Base-by-base conservation (phyloP, 1,284 basidiomycete species). In the Phlebopus sp. region DNA sequence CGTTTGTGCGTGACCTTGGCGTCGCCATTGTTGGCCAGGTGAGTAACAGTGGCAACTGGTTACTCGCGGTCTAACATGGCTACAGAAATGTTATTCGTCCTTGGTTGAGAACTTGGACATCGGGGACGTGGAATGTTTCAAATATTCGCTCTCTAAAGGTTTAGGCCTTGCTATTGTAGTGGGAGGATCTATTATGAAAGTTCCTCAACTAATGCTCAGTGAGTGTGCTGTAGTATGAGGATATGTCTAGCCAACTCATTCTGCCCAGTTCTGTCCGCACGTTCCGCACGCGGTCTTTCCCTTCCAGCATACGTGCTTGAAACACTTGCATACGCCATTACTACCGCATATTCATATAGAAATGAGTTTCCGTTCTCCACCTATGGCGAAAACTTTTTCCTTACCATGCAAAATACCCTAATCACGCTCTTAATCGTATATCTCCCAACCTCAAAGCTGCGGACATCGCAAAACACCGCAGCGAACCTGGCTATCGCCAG, bases 161-260 rank as follows among this genome's bases (percentile, higher is more conserved):
- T 74, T 99, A 7, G 96, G 96, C 0, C 72, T 98, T 23, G 95
- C 89, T 0, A 95, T 99, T 53, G 93, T 98, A 35, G 73, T 92
- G 1, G 96, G 94, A 43, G 94, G 95, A 2, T 86, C 87, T 21
- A 92, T 98, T 53, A 91, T 98, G 84, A 98, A 98, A 71, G 78
- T 98, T 11, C 96, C 96, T 3, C 96, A 98, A 62, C 69, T 92
- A 9, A 59, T 86, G 21, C 76, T 88, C 46, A 86, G 86, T 89
- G 58, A 63, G 86, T 29, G 10, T 29, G 27, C 27, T 8, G 8
- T 11, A 9, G 27, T 29, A 5, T 29, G 4, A 9, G 27, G 27
- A 29, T 29, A 29, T 29, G 27, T 29, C 27, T 29, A 2, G 27
- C 7, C 14, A 17, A 34, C 52, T 53, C 36, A 67, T 25, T 2